These are phyloP conservation scores for Neurospora sp. DNA, from an alignment of 495 filamentous ascomycete species.

Conservation along the genomic window DNA sequence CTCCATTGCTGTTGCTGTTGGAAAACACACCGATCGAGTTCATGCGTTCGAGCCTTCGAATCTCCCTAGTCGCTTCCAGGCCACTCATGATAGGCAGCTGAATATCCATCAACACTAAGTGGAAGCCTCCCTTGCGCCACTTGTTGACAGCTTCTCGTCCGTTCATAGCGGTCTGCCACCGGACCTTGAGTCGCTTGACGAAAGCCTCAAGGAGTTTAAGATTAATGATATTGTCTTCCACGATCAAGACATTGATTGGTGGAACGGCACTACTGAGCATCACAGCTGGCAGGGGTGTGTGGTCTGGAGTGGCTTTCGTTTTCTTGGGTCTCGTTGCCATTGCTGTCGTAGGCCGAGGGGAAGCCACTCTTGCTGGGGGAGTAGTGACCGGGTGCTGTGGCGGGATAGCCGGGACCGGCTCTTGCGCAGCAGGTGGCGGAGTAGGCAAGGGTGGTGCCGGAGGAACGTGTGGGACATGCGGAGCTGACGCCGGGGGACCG, in stretches of 20 bases:
- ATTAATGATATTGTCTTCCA: constrained; percentile 98
- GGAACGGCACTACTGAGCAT: constrained; percentile 77
- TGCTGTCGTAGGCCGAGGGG: constrained; percentile 36
- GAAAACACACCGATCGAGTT: constrained; percentile 85
- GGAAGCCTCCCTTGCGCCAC: constrained; percentile 91
- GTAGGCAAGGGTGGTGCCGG: constrained; percentile 47
- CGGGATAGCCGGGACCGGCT: constrained; percentile 6
- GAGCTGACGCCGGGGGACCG: constrained; percentile 7
- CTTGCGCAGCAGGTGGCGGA: constrained; percentile 37
- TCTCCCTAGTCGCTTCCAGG: constrained; percentile 93
- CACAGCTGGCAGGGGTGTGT: constrained; percentile 47
- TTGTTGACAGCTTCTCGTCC: constrained; percentile 84
- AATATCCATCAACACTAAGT: constrained; percentile 97
- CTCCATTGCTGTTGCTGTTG: constrained; percentile 25
- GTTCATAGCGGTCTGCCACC: constrained; percentile 96
- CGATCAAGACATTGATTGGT: constrained; percentile 94
- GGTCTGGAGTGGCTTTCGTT: constrained; percentile 43
- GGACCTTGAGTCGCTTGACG: constrained; percentile 91
- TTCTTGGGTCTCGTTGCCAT: constrained; percentile 33
- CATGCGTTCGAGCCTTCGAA: constrained; percentile 75
- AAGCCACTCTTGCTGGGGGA: constrained; percentile 51
- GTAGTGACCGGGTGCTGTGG: constrained; percentile 16
- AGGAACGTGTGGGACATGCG: constrained; percentile 6
- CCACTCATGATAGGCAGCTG: constrained; percentile 97
- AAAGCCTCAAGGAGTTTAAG: constrained; percentile 86